phyloP scores from a whole-genome alignment of 495 filamentous ascomycete species.

The Penicillium dipodomyicola region DNA sequence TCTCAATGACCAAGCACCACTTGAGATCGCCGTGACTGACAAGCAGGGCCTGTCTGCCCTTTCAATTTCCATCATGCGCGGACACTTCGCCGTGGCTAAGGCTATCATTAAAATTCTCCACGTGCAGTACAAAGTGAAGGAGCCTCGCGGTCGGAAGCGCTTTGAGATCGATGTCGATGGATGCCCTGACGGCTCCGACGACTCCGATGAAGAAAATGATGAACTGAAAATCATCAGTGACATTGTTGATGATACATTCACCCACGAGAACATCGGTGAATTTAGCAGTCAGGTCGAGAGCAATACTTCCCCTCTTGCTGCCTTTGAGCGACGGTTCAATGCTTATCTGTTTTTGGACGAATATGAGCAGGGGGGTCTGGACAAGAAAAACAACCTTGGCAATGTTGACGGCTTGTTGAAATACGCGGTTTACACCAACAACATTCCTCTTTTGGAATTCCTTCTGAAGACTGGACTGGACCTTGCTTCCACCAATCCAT shows the following conservation, averaged over 20 bases:
- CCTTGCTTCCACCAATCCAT: constrained; percentile 18
- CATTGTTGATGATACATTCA: constrained; percentile 60
- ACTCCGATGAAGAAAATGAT: constrained; percentile 34
- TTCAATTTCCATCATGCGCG: constrained; percentile 60
- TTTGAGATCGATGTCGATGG: constrained; percentile 47
- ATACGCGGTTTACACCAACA: constrained; percentile 39
- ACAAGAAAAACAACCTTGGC: background rate
- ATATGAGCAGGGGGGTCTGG: background rate
- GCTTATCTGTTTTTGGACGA: constrained; percentile 35
- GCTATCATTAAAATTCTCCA: constrained; percentile 63
- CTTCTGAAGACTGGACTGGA: constrained; percentile 43
- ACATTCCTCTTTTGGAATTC: constrained; percentile 42
- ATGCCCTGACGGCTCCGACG: constrained; percentile 29
- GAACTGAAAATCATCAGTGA: constrained; percentile 39
- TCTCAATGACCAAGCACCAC: constrained; percentile 45
- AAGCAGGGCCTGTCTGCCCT: constrained; percentile 51
- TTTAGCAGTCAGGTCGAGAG: constrained; percentile 62
- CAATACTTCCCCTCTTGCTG: constrained; percentile 44
- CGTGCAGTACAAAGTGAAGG: constrained; percentile 59
- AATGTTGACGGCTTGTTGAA: constrained; percentile 19
- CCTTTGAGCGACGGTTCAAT: constrained; percentile 38
- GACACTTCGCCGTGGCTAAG: constrained; percentile 59
- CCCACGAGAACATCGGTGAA: constrained; percentile 67
- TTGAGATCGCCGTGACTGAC: constrained; percentile 61
- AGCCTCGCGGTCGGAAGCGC: constrained; percentile 37